Evolutionary conservation across 306 rosid species (phyloP).

Genomic region (Comarum palustre): DNA sequence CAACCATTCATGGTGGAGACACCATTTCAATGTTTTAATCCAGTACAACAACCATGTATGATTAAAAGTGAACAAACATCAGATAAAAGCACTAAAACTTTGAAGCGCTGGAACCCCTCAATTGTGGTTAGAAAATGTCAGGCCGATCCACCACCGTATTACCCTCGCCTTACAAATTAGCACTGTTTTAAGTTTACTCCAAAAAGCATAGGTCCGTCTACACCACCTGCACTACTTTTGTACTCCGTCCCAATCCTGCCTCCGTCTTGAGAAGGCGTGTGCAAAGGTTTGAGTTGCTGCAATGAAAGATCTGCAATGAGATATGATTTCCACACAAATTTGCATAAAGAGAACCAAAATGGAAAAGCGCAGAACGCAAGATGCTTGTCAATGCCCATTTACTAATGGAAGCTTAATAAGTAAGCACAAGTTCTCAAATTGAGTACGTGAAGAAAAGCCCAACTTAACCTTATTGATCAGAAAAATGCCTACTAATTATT

Average conservation of each 20-base stretch:
- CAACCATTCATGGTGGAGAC: conserved; percentile 5
- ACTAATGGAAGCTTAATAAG: background rate
- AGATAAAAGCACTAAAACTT: background rate
- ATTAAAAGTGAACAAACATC: background rate
- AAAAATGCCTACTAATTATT: background rate
- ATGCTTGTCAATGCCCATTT: background rate
- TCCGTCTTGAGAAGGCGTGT: background rate
- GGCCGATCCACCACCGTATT: background rate
- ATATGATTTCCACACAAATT: background rate
- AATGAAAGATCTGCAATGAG: background rate
- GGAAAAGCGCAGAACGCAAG: background rate
- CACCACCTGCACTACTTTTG: background rate
- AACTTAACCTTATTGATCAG: background rate
- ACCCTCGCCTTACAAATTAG: background rate
- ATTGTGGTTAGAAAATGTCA: conserved; percentile 15
- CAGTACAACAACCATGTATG: background rate
- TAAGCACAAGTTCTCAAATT: background rate
- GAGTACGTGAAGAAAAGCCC: background rate
- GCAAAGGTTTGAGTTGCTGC: conserved; percentile 22
- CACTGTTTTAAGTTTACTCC: conserved; percentile 5
- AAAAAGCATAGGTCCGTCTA: background rate
- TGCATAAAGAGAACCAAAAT: background rate
- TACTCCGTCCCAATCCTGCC: background rate
- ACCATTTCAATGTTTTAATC: background rate
- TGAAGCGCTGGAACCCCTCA: conserved; percentile 1